A percentile compares a stretch with the other conserved stretches of the same genome.
These are phyloP conservation scores for Plasmodium chabaudi DNA, from an alignment of 169 alveolate species.

Conservation along the genomic window DNA sequence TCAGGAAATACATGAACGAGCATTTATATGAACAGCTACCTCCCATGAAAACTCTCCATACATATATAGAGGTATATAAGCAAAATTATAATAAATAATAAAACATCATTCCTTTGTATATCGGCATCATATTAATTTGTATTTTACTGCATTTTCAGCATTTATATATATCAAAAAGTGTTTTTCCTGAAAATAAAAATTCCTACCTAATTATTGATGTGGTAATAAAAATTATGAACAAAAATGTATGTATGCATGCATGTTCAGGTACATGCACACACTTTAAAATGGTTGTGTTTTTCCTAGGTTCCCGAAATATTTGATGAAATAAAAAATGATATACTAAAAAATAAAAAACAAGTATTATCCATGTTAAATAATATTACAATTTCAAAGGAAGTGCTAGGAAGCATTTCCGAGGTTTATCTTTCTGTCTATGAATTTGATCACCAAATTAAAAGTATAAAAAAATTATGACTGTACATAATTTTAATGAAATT, in stretches of 20 bases:
- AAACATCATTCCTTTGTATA: neutral
- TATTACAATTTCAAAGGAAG: constrained; percentile 36
- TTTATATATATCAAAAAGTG: constrained; percentile 55
- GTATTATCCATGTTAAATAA: constrained; percentile 13
- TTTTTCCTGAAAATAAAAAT: constrained; percentile 63
- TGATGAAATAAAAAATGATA: constrained; percentile 53
- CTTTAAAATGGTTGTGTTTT: neutral
- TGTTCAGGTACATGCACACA: no score
- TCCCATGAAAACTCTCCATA: constrained; percentile 59
- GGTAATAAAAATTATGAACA: constrained; percentile 15
- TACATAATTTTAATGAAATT: no score
- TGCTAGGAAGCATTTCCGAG: constrained; percentile 42
- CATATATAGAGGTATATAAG: constrained; percentile 52
- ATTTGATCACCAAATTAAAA: constrained; percentile 33
- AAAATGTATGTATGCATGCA: neutral
- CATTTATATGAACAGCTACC: constrained; percentile 53
- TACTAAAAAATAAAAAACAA: constrained; percentile 35
- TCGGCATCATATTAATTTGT: neutral
- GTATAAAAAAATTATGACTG: neutral
- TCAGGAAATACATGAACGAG: constrained; percentile 61
- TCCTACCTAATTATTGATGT: constrained; percentile 62
- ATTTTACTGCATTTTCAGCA: constrained; percentile 23
- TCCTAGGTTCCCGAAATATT: constrained; percentile 67
- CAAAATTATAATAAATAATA: constrained; percentile 8
- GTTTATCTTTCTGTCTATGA: constrained; percentile 53